Base-by-base conservation (phyloP, 306 rosid genomes). In the Morella rubra region DNA sequence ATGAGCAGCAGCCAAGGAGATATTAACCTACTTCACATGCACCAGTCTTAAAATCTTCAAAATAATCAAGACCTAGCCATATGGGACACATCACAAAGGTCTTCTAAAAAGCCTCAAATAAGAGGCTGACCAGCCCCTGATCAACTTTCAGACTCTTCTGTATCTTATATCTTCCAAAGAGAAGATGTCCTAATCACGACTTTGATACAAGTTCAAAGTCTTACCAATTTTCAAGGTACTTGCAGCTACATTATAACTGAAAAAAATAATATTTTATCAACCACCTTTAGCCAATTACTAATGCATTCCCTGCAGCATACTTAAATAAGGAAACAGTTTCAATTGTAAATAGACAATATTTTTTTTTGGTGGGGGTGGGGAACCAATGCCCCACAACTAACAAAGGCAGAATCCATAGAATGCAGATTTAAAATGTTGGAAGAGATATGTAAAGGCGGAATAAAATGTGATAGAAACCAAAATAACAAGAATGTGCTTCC, bases 1-100 rank as follows among this genome's bases (percentile, higher is more conserved):
- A 81, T 92, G 86, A 58, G 93, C 98, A 82, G 98, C 93, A 84
- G 93, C 88, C 84, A 95, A 85, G 81, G 98, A 86, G 78, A 86
- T 83, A 81, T 89, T 92, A 69, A 95, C 87, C 99, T 95, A 73
- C 70, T 83, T 15, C 81, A 80, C 82, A 83, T 5, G 79, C 45
- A 37, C 46, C 67, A 69, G 52, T 65, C 56, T 77, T 58, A 73
- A 77, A 71, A 72, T 52, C 77, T 67, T 68, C 73, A 41, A 55
- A 73, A 80, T 65, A 84, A 71, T 7, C 77, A 47, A 76, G 76
- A 49, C 13, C 20, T 70, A 20, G 44, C n/a, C 45, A 45, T 44
- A 47, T 40, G 47, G 65, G 58, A 16, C 64, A 83, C n/a, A 69
- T 67, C 44, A 49, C 68, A 15, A 47, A 46, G 50, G 27, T 65